Evolutionary conservation across 2,329 filamentous ascomycete genomes (phyloP).

Genomic region (Nigrograna mackinnonii): DNA sequence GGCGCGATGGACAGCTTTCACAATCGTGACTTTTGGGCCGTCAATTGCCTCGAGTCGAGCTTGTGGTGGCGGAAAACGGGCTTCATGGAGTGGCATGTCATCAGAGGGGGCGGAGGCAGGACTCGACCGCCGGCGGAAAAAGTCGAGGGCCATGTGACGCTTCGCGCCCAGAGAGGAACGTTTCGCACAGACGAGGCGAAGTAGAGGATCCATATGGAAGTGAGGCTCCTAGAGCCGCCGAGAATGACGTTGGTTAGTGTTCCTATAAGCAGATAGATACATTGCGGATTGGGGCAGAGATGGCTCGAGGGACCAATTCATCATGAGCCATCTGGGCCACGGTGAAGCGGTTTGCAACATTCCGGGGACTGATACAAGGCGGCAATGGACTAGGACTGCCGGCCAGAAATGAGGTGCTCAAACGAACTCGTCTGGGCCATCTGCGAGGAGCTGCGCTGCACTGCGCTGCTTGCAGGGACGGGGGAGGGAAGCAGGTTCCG

Average conservation of each 20-base stretch:
- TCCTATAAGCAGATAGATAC: too few relatives aligned
- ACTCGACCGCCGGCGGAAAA: conserved; percentile 30
- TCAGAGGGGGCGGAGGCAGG: conserved; percentile 24
- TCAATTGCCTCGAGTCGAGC: conserved; percentile 10
- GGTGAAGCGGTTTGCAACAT: neutral
- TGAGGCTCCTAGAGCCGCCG: conserved; percentile 10
- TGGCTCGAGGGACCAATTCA: neutral
- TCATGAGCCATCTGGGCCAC: too few relatives aligned
- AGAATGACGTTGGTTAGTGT: neutral
- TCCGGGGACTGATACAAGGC: too few relatives aligned
- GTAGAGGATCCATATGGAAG: conserved; percentile 2
- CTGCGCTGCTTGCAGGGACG: too few relatives aligned
- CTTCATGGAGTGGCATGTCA: conserved; percentile 31
- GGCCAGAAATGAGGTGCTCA: neutral
- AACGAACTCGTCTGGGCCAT: too few relatives aligned
- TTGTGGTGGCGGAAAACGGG: conserved; percentile 20
- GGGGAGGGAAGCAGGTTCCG: too few relatives aligned
- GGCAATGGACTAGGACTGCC: too few relatives aligned
- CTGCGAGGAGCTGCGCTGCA: too few relatives aligned
- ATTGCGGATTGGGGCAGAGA: neutral
- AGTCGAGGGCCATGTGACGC: conserved; percentile 31
- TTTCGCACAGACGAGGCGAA: conserved; percentile 14
- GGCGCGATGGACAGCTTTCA: conserved; percentile 1
- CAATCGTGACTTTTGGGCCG: conserved; percentile 8
- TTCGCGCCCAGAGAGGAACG: conserved; percentile 11